Evolutionary conservation across 768 basidiomycete species (phyloP).

Genomic region (Lactarius akahatsu): DNA sequence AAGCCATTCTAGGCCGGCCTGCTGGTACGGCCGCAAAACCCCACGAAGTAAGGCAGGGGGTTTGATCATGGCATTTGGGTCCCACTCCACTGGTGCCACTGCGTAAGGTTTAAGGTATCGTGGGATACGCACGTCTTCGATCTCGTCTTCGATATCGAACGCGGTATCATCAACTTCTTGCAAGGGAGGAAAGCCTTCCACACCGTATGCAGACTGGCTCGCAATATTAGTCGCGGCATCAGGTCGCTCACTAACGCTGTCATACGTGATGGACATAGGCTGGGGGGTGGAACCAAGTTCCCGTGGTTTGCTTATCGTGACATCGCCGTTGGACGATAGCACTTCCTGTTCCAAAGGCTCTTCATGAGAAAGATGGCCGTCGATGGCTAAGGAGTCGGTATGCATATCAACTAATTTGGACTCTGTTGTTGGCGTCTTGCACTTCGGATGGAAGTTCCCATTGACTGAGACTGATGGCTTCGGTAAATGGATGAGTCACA

Average conservation of each 20-base stretch:
- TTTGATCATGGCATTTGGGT: slow-evolving; percentile 53
- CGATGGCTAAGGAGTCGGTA: neutral
- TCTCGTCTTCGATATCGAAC: slow-evolving; percentile 35
- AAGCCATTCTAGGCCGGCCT: slow-evolving; percentile 92
- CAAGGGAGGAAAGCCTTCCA: slow-evolving; percentile 31
- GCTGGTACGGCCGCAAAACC: slow-evolving; percentile 87
- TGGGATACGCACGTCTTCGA: slow-evolving; percentile 40
- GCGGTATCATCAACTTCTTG: slow-evolving; percentile 39
- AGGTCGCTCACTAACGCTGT: slow-evolving; percentile 12
- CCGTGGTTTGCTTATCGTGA: neutral
- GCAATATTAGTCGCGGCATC: neutral
- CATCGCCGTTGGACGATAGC: slow-evolving; percentile 3
- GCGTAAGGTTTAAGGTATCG: slow-evolving; percentile 65
- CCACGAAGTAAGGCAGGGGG: slow-evolving; percentile 81
- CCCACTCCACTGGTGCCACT: slow-evolving; percentile 70
- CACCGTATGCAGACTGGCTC: slow-evolving; percentile 1
- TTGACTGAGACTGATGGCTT: slow-evolving; percentile 16
- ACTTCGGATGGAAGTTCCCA: slow-evolving; percentile 9
- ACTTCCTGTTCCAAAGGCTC: neutral
- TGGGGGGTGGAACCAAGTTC: slow-evolving; percentile 4
- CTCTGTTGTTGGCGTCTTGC: slow-evolving; percentile 6
- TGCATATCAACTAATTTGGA: slow-evolving; percentile 6
- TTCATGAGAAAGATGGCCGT: slow-evolving; percentile 3
- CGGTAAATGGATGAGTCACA: slow-evolving; percentile 5
- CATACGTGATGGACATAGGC: slow-evolving; percentile 1